phyloP scores from a whole-genome alignment of 495 filamentous ascomycete species.

The Aspergillus affinis region DNA sequence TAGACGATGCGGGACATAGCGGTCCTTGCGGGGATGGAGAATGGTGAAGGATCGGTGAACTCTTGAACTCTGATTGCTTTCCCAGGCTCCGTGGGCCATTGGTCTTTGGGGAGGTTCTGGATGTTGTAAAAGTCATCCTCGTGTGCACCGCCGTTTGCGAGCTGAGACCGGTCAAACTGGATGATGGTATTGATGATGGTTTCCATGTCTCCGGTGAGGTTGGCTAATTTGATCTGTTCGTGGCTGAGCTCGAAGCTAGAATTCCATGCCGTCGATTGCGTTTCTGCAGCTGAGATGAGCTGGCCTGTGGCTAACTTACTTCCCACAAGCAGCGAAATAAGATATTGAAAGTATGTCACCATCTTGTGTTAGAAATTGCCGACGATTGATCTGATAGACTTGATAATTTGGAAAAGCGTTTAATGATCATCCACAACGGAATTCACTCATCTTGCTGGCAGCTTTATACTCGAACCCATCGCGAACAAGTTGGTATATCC shows the following conservation, averaged over 20 bases:
- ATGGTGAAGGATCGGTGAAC: conserved; percentile 32
- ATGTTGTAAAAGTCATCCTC: conserved; percentile 28
- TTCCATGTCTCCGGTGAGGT: conserved; percentile 19
- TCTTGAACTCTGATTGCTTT: conserved; percentile 35
- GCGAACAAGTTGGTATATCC: background rate
- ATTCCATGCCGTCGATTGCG: conserved; percentile 32
- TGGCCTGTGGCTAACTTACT: conserved; percentile 7
- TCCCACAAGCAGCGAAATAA: conserved; percentile 2
- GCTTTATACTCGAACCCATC: conserved; percentile 6
- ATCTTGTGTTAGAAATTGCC: conserved; percentile 1
- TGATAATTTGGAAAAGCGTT: background rate
- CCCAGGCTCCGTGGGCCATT: conserved; percentile 28
- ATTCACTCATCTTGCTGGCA: background rate
- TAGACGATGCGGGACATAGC: conserved; percentile 52
- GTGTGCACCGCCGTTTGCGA: conserved; percentile 31
- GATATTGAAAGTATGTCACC: conserved; percentile 6
- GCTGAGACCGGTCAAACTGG: conserved; percentile 37
- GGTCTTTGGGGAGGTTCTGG: conserved; percentile 12
- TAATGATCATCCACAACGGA: background rate
- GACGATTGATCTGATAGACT: background rate
- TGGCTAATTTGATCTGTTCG: conserved; percentile 28
- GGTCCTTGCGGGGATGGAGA: conserved; percentile 35
- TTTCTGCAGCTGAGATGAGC: conserved; percentile 5
- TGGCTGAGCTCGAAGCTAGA: conserved; percentile 33
- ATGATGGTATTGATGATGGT: conserved; percentile 28